These are phyloP conservation scores for Lathyrus tuberosus DNA, from an alignment of 306 rosid genomes.

Conservation along the genomic window DNA sequence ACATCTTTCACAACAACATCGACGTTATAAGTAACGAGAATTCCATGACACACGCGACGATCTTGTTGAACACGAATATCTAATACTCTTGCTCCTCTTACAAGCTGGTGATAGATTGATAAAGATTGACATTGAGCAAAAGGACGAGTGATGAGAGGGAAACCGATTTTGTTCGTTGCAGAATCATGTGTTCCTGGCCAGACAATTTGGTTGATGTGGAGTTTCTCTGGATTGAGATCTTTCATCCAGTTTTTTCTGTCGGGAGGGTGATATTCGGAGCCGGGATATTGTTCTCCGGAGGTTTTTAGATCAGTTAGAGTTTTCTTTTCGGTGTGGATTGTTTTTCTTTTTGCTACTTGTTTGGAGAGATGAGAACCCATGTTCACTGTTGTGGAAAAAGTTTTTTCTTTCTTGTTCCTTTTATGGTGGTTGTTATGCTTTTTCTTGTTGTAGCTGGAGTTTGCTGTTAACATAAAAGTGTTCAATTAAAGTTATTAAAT, in stretches of 20 bases:
- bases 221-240: constrained; percentile 50
- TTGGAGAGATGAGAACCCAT: constrained; percentile 73
- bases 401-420: neutral
- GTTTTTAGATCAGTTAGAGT: constrained; percentile 48
- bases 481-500: neutral
- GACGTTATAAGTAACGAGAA: constrained; percentile 64
- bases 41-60: constrained; percentile 75
- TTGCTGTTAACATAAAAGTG: neutral
- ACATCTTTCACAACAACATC: constrained; percentile 64
- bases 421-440: neutral
- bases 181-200: constrained; percentile 98
- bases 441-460: constrained; percentile 7
- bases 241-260: constrained; percentile 88
- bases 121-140: constrained; percentile 87
- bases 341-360: constrained; percentile 60
- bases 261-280: constrained; percentile 55
- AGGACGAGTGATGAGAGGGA: constrained; percentile 78
- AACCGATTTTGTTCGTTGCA: constrained; percentile 76
- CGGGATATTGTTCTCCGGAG: constrained; percentile 61
- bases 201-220: constrained; percentile 58
- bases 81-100: constrained; percentile 54
- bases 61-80: constrained; percentile 76
- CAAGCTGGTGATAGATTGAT: constrained; percentile 77
- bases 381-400: constrained; percentile 3
- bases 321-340: constrained; percentile 55